These are phyloP conservation scores for Globisporangium radiosum DNA, from an alignment of 352 stramenopile genomes.

Conservation along the genomic window DNA sequence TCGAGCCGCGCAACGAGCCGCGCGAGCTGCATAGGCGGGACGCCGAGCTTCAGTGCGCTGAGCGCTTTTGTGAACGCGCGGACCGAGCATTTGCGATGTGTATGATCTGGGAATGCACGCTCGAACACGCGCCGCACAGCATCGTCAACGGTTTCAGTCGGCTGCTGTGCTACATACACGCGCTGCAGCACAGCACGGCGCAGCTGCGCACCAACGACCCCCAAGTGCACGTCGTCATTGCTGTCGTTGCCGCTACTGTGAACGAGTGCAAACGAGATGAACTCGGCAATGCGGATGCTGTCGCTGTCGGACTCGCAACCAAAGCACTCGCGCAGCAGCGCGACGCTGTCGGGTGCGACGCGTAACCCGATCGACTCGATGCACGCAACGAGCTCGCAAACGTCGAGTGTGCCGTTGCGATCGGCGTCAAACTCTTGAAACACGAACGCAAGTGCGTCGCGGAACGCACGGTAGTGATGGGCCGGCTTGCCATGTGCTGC, in stretches of 20 bases:
- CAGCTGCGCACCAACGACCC: conserved; percentile 38
- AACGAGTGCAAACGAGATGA: conserved; percentile 68
- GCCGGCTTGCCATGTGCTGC: conserved; percentile 13
- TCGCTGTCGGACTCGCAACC: conserved; percentile 20
- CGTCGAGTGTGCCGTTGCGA: conserved; percentile 41
- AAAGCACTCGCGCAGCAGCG: conserved; percentile 54
- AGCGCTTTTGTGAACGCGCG: conserved; percentile 35
- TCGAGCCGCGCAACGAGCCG: conserved; percentile 51
- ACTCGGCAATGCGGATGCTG: conserved; percentile 48
- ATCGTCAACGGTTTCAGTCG: conserved; percentile 36
- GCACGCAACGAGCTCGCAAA: conserved; percentile 44
- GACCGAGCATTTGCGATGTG: conserved; percentile 16
- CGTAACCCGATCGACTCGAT: conserved; percentile 41
- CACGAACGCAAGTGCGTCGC: conserved; percentile 37
- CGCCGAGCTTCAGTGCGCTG: conserved; percentile 27
- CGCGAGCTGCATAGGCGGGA: conserved; percentile 39
- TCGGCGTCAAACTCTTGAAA: conserved; percentile 56
- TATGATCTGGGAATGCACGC: conserved; percentile 26
- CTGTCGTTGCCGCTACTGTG: conserved; percentile 7
- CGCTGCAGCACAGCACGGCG: conserved; percentile 37
- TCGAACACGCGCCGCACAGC: conserved; percentile 51
- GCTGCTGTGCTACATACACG: conserved; percentile 25
- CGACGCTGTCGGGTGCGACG: conserved; percentile 32
- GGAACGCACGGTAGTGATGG: conserved; percentile 43
- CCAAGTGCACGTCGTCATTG: conserved; percentile 20